A percentile compares a stretch with the other conserved stretches of the same genome.
Conservation (phyloP, 768 basidiomycete species). For the Pleurotus giganteus region DNA sequence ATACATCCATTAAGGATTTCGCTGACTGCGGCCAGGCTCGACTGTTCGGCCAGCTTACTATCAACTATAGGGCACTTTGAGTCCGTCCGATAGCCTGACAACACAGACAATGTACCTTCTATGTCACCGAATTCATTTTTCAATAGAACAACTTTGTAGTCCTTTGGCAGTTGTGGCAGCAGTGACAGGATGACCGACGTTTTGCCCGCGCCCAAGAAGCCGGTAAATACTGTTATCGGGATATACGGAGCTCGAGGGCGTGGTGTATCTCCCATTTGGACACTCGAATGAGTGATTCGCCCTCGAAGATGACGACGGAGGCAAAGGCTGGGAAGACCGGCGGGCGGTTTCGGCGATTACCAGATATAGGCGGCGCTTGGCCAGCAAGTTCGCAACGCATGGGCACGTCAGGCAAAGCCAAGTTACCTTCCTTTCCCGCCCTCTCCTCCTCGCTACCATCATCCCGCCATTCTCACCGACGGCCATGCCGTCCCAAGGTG, state of each 20-base stretch:
- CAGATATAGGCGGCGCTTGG: no score
- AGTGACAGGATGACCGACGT: slow-evolving; percentile 81
- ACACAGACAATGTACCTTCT: slow-evolving; percentile 51
- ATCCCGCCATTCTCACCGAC: background rate
- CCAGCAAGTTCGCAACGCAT: no score
- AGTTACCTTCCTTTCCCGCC: no score
- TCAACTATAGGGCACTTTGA: slow-evolving; percentile 56
- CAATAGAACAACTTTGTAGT: slow-evolving; percentile 86
- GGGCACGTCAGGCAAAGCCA: no score
- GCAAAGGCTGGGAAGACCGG: no score
- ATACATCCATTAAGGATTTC: slow-evolving; percentile 97
- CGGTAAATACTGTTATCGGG: slow-evolving; percentile 94
- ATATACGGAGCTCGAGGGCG: slow-evolving; percentile 34
- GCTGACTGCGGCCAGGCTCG: slow-evolving; percentile 80
- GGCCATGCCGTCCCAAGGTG: slow-evolving; percentile 2
- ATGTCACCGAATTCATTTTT: slow-evolving; percentile 98
- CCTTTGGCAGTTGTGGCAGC: slow-evolving; percentile 75
- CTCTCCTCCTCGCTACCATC: background rate
- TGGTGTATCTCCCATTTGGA: background rate
- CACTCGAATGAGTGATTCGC: no score
- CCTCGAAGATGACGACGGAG: no score
- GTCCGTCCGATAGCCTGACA: no score
- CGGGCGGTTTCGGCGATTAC: no score
- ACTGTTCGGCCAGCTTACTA: slow-evolving; percentile 85
- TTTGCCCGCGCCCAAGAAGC: slow-evolving; percentile 84